Conservation (phyloP, 2,329 filamentous ascomycete genomes). For the Orbilia brochopaga region DNA sequence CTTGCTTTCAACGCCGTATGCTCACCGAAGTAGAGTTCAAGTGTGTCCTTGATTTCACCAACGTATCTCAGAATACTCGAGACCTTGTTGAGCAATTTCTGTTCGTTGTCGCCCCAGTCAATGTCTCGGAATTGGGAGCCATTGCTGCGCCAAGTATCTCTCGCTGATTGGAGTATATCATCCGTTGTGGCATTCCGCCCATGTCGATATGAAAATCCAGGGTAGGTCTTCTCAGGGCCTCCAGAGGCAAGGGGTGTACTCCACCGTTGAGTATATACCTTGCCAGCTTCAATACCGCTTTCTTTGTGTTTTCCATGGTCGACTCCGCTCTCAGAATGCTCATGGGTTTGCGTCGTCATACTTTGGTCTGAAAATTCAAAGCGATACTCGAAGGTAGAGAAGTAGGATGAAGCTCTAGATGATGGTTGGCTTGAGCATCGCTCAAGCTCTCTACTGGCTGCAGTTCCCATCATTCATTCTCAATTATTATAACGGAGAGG, state of each 20-base stretch:
- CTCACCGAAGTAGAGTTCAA: constrained; percentile 11
- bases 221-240: constrained; percentile 5
- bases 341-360: neutral
- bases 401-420: neutral
- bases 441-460: neutral
- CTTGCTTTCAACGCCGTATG: constrained; percentile 4
- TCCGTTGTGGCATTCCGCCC: constrained; percentile 7
- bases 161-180: constrained; percentile 1
- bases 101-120: constrained; percentile 22
- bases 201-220: neutral
- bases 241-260: constrained; percentile 8
- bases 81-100: constrained; percentile 3
- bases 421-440: neutral
- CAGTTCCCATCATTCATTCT: neutral
- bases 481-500: neutral
- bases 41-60: constrained; percentile 4
- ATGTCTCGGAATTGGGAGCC: constrained; percentile 11
- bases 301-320: neutral
- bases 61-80: constrained; percentile 12
- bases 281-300: neutral
- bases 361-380: neutral
- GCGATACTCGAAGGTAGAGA: neutral
- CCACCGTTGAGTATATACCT: neutral
- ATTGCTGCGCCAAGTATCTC: neutral
- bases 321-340: neutral